Evolutionary conservation across 495 filamentous ascomycete genomes (phyloP).

Genomic region (Aspergillus ostianus): DNA sequence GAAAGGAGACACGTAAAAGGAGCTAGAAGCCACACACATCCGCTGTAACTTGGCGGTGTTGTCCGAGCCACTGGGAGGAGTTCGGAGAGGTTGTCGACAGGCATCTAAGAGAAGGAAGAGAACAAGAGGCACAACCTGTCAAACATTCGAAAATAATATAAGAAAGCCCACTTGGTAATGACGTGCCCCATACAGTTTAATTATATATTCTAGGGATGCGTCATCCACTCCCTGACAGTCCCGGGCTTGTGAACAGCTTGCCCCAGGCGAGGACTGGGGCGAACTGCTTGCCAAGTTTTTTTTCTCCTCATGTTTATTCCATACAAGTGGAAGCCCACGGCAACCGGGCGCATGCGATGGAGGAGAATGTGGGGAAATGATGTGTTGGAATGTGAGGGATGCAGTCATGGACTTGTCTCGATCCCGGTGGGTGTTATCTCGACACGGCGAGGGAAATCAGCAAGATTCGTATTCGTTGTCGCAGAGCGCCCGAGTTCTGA

Average conservation of each 20-base stretch:
- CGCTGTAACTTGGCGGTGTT: background rate
- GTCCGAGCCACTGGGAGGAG: background rate
- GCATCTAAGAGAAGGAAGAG: background rate
- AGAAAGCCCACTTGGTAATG: background rate
- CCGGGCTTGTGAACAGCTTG: background rate
- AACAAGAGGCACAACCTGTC: background rate
- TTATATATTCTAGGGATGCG: background rate
- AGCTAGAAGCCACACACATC: background rate
- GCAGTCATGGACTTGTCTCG: background rate
- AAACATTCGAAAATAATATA: background rate
- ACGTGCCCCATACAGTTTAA: background rate
- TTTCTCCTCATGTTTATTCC: background rate
- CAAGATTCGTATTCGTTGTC: background rate
- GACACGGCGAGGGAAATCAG: background rate
- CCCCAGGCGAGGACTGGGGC: background rate
- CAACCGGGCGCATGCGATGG: conserved; percentile 10
- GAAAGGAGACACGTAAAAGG: background rate
- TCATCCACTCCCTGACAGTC: conserved; percentile 17
- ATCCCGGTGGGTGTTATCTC: background rate
- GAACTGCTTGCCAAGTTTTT: background rate
- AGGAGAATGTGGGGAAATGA: conserved; percentile 19
- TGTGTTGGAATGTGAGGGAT: conserved; percentile 13
- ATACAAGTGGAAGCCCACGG: background rate
- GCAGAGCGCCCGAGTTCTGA: background rate
- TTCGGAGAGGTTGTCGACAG: background rate